phyloP scores from a whole-genome alignment of 306 rosid species.

The Gastrolobium bilobum region DNA sequence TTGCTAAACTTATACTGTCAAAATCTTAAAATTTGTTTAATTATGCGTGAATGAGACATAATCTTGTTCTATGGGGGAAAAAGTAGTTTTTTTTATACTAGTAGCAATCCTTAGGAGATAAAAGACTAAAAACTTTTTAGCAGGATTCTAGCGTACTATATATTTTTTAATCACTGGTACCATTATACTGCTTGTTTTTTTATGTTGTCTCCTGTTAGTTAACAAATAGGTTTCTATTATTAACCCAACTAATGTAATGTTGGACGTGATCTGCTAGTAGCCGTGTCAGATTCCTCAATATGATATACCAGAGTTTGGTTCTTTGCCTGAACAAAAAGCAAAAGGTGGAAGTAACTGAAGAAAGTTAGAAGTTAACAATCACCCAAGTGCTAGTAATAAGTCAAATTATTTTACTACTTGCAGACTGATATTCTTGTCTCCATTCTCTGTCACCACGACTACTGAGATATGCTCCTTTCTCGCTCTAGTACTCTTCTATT shows the following conservation, averaged over 20 bases:
- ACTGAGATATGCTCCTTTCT: conserved; percentile 30
- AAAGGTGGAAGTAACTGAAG: conserved; percentile 16
- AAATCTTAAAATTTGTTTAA: conserved; percentile 19
- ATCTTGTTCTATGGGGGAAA: background rate
- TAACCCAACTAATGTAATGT: conserved; percentile 3
- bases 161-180: conserved; percentile 3
- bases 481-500: conserved; percentile 4
- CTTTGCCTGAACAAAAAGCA: background rate
- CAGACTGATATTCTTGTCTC: conserved; percentile 26
- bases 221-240: conserved; percentile 12
- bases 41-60: conserved; percentile 34
- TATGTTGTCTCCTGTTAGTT: background rate
- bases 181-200: background rate
- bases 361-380: background rate
- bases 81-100: background rate
- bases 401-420: conserved; percentile 4
- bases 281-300: background rate
- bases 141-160: conserved; percentile 3
- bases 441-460: conserved; percentile 32
- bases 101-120: background rate
- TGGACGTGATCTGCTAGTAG: background rate
- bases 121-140: background rate
- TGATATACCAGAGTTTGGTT: background rate
- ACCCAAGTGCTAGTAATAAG: conserved; percentile 36
- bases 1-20: background rate